Evolutionary conservation across 2,329 filamentous ascomycete genomes (phyloP).

Genomic region (Penicillium sp.): DNA sequence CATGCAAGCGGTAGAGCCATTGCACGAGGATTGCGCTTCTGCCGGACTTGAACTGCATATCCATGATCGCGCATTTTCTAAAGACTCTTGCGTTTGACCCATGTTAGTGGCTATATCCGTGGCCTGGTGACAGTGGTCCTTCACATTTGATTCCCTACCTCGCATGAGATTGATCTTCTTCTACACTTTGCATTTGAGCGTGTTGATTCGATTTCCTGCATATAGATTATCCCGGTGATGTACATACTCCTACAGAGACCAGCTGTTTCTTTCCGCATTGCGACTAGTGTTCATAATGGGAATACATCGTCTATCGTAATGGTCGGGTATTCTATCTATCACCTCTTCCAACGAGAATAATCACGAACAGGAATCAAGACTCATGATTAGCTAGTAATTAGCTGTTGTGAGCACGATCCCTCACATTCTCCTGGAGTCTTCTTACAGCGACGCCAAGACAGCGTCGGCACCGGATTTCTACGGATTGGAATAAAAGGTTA

Average conservation of each 20-base stretch:
- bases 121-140: no score
- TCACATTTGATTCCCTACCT: neutral
- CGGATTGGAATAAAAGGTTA: neutral
- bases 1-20: slow-evolving; percentile 24
- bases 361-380: neutral
- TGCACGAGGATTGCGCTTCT: slow-evolving; percentile 23
- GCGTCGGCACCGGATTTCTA: slow-evolving; percentile 37
- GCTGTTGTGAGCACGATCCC: neutral
- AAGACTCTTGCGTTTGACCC: neutral
- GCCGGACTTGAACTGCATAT: slow-evolving; percentile 26
- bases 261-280: neutral
- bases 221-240: neutral
- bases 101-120: no score
- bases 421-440: neutral
- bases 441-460: slow-evolving; percentile 36
- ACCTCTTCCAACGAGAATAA: neutral
- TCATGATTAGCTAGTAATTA: neutral
- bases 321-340: neutral
- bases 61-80: slow-evolving; percentile 23
- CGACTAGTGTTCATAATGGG: neutral
- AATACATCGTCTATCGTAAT: neutral
- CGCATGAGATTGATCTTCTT: neutral
- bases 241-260: neutral
- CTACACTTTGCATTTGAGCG: neutral
- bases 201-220: neutral